These are phyloP conservation scores for Lippia alba DNA, from an alignment of 305 asterid species.

Conservation along the genomic window DNA sequence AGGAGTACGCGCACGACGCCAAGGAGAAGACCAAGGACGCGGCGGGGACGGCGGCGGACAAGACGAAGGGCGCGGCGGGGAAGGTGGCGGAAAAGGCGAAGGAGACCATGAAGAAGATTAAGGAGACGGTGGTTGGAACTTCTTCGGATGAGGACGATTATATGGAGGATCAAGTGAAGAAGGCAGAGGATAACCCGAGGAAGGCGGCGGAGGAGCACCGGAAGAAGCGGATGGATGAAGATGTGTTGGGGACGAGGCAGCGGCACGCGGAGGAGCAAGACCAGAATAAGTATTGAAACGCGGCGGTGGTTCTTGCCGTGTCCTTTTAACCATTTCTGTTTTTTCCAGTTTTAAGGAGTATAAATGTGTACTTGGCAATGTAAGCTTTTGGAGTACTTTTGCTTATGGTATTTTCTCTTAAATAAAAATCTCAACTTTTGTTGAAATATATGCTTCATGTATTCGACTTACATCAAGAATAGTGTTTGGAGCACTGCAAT, in stretches of 20 bases:
- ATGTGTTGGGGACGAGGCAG: conserved; percentile 35
- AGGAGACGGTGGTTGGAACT: conserved; percentile 76
- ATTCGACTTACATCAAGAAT: conserved; percentile 1
- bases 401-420: background rate
- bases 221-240: conserved; percentile 58
- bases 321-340: no score
- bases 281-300: conserved; percentile 28
- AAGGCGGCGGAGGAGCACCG: conserved; percentile 40
- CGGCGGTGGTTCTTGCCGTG: background rate
- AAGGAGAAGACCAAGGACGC: conserved; percentile 43
- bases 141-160: conserved; percentile 38
- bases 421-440: no score
- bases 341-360: background rate
- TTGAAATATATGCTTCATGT: no score
- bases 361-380: background rate
- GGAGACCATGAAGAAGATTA: conserved; percentile 65
- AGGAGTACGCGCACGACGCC: conserved; percentile 38
- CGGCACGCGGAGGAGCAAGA: conserved; percentile 19
- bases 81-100: conserved; percentile 46
- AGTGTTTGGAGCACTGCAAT: background rate
- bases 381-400: background rate
- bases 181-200: no score
- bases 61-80: conserved; percentile 47
- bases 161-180: conserved; percentile 58
- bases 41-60: conserved; percentile 41